Base-by-base conservation (phyloP, 495 filamentous ascomycete species). In the Xylaria cubensis region DNA sequence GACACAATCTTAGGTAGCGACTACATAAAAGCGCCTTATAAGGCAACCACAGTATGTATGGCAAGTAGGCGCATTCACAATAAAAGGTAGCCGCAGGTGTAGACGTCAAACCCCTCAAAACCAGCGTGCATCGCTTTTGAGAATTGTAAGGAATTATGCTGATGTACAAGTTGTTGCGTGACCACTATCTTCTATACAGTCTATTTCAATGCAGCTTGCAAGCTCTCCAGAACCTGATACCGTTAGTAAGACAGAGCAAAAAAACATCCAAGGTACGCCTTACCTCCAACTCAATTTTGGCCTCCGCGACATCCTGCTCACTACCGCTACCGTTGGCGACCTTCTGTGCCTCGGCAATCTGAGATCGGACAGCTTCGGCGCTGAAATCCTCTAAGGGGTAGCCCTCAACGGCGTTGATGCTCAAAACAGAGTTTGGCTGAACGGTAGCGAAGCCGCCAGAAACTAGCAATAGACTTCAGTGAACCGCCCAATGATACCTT, bases 201-300 rank as follows among this genome's bases (percentile, higher is more conserved):
- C 83, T 90, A 93, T 87, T 93, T 94, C 76, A 94, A 85, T 75
- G 87, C 87, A 74, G 88, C 86, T 84, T 94, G 92, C 80, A 94
- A 87, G 82, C 85, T 90, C 88, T 93, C 91, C 72, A 92, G 82
- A 77, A 92, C 90, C 90, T 92, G 70, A 79, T 73, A 48, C n/a
- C 24, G 67, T 79, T 73, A 64, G 24, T 24, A 32, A 21, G 9
- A 26, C 42, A 72, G 51, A 21, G 21, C 32, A 8, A 51, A 46
- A 10, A 63, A 26, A 21, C 39, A 3, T 17, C 34, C 19, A 12
- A 59, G 8, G 44, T 6, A 4, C n/a, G 68, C 74, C 80, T 72
- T 85, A 97, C 96, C 92, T 98, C 96, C 74, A 99, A 85, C 87
- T 99, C 97, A 81, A 98, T 93, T 88, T 96, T 98, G 70, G 96